phyloP scores from a whole-genome alignment of 768 basidiomycete species.

The Ephemerocybe angulata region DNA sequence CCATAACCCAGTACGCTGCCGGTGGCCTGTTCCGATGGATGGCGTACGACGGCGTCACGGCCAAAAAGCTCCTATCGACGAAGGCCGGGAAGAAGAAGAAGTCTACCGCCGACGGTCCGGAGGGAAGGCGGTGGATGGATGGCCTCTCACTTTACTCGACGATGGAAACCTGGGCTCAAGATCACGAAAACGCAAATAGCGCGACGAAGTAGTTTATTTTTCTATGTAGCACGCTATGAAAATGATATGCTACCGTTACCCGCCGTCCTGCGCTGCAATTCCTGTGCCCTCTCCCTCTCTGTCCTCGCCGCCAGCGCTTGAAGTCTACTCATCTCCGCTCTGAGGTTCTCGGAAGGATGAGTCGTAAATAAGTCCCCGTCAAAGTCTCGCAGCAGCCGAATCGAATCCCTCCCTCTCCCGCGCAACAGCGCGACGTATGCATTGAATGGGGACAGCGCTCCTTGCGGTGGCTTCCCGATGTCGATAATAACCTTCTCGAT shows the following conservation, averaged over 20 bases:
- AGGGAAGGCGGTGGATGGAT: background rate
- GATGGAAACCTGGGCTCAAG: background rate
- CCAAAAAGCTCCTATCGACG: background rate
- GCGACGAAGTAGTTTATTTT: no score
- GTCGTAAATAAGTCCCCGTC: background rate
- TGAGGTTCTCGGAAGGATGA: background rate
- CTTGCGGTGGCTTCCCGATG: conserved; percentile 24
- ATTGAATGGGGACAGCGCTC: conserved; percentile 24
- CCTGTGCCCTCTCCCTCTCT: no score
- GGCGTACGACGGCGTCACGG: background rate
- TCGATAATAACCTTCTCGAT: conserved; percentile 32
- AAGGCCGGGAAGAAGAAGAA: background rate
- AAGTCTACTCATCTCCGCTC: background rate
- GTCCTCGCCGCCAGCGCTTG: no score
- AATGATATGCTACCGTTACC: no score
- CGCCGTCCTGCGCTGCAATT: no score
- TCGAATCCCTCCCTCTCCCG: background rate
- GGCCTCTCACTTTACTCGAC: background rate
- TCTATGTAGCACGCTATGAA: no score
- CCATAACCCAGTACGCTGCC: background rate
- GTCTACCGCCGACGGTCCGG: background rate
- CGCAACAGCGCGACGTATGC: conserved; percentile 25
- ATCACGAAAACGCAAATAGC: no score
- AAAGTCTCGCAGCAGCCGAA: background rate
- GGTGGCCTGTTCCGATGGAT: conserved; percentile 3